A percentile compares a stretch with the other conserved stretches of the same genome.
Conservation (phyloP, 495 filamentous ascomycete species). For the Daldinia decipiens region DNA sequence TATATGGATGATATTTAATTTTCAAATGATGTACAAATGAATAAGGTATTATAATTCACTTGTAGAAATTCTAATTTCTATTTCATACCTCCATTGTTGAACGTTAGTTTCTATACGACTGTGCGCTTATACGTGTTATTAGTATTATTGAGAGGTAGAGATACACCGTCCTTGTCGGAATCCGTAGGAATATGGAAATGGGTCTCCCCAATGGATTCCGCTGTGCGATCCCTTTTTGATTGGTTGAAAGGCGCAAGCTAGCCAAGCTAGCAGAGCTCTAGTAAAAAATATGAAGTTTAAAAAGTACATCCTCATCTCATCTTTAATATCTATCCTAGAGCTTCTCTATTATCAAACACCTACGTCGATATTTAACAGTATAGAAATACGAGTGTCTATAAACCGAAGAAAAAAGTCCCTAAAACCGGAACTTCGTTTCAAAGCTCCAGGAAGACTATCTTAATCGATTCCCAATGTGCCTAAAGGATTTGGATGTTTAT, state of each 20-base stretch:
- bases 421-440: neutral
- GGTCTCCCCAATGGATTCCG: constrained; percentile 48
- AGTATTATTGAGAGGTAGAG: neutral
- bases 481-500: neutral
- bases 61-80: neutral
- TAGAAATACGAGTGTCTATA: neutral
- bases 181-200: constrained; percentile 41
- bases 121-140: neutral
- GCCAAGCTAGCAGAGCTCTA: constrained; percentile 5
- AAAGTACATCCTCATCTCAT: neutral
- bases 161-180: constrained; percentile 23
- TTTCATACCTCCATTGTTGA: neutral
- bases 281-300: neutral
- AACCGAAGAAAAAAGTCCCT: neutral
- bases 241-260: constrained; percentile 32
- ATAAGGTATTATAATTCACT: neutral
- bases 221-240: constrained; percentile 46
- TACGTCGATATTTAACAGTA: neutral
- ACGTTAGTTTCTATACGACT: neutral
- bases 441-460: neutral
- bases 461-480: neutral
- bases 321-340: neutral
- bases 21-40: neutral
- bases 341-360: neutral
- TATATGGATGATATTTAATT: neutral